Evolutionary conservation across 2,329 filamentous ascomycete species (phyloP), one percentile per base, ranked within the genome.

Genomic region (Onygenales sp.): DNA sequence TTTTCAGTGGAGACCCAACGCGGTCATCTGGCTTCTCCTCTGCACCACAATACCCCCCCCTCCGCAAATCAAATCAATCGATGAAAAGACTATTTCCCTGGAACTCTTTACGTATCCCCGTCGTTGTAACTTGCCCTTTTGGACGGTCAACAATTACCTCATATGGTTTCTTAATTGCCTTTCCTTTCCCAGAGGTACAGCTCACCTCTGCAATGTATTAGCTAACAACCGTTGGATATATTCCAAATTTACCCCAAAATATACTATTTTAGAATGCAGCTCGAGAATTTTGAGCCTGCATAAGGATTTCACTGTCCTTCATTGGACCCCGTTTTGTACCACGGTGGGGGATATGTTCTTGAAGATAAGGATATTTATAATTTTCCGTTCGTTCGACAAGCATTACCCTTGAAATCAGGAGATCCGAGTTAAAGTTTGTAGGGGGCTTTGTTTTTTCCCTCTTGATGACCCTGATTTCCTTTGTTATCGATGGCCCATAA

Each of bases 21-120:
- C 5, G 47, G 17, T 32, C 36, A 49, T 41, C n/a, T 41, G 47
- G 47, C 47, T 49, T 39, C 31, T 41, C 39, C 31, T 49, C 39
- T 32, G 47, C 47, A 49, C 41, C 47, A 41, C 32, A 32, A 49
- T 41, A 41, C 13, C 41, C 13, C 35, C 47, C 21, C 5, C 36
- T 49, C 47, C 47, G 21, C 47, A 49, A 49, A 49, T 49, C 47
- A 49, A 27, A 49, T 49, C 35, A 27, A 49, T 49, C 35, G 6
- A 42, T 41, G 47, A 49, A 11, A 21, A 32, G 47, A 14, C 36
- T 7, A 49, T 21, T 49, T 41, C 39, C 11, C 47, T 41, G 17
- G 47, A 49, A 49, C 17, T 49, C 41, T 49, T 31, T 49, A n/a
- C 32, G 17, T 27, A 41, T 14, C 45, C 36, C 36, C 17, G 17